phyloP scores from a whole-genome alignment of 352 stramenopile genomes.

The Globisporangium heterothallicum region DNA sequence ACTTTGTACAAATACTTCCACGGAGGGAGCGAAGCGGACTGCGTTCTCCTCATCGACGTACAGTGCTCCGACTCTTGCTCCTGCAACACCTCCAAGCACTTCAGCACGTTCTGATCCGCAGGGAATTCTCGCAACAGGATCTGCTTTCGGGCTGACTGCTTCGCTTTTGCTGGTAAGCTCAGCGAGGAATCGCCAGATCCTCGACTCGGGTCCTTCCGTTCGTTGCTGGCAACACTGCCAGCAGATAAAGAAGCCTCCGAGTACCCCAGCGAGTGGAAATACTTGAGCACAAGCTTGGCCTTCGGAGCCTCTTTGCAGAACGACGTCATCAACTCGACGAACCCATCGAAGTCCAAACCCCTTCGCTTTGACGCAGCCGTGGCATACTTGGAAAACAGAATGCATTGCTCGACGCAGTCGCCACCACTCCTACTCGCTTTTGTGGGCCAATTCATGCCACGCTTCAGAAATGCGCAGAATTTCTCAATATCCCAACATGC shows the following conservation, averaged over 20 bases:
- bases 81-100: constrained; percentile 60
- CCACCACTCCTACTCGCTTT: background rate
- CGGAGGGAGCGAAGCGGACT: constrained; percentile 23
- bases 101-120: constrained; percentile 72
- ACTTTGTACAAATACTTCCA: constrained; percentile 78
- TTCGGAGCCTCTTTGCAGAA: constrained; percentile 43
- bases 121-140: constrained; percentile 37
- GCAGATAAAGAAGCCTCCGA: constrained; percentile 19
- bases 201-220: background rate
- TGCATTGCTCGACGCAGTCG: constrained; percentile 26
- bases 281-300: constrained; percentile 38
- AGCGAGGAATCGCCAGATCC: too few relatives aligned
- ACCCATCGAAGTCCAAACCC: constrained; percentile 31
- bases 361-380: constrained; percentile 24
- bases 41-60: background rate
- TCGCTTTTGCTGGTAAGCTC: constrained; percentile 4
- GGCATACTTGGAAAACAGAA: constrained; percentile 70
- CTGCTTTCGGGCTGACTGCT: constrained; percentile 12
- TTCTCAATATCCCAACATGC: constrained; percentile 56
- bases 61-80: constrained; percentile 7
- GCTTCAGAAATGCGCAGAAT: constrained; percentile 47
- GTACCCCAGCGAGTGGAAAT: constrained; percentile 39
- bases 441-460: constrained; percentile 9
- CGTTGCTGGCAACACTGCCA: constrained; percentile 17
- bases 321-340: constrained; percentile 33